Conservation (phyloP, 169 alveolate species). For the Eimeria brunetti region DNA sequence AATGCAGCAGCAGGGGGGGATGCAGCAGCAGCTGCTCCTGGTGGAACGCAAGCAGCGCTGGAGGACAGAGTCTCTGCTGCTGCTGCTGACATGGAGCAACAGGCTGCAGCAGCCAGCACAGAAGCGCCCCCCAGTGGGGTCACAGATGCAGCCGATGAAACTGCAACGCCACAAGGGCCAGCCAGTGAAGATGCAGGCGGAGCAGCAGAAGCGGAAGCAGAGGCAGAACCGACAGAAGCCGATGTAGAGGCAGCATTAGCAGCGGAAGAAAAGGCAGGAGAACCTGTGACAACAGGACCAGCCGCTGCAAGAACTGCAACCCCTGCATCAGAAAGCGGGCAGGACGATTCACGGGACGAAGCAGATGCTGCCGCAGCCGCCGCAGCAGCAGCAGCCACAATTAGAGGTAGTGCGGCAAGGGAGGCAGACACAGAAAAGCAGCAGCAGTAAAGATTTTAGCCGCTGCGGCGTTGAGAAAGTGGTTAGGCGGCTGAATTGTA, state of each 20-base stretch:
- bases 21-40: constrained; percentile 5
- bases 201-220: neutral
- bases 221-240: neutral
- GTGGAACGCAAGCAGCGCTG: neutral
- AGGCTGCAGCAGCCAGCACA: neutral
- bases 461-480: neutral
- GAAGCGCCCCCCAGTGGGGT: constrained; percentile 2
- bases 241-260: neutral
- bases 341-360: neutral
- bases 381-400: neutral
- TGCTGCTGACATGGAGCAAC: neutral
- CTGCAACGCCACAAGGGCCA: neutral
- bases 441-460: neutral
- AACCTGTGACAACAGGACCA: neutral
- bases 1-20: neutral
- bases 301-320: neutral
- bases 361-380: neutral
- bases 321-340: neutral
- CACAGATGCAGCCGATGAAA: neutral
- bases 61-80: neutral
- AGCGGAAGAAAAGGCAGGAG: neutral
- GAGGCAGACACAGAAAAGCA: neutral
- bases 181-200: neutral
- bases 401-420: neutral
- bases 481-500: neutral